phyloP scores from a whole-genome alignment of 768 basidiomycete species.

The Tubosaeta sp. region DNA sequence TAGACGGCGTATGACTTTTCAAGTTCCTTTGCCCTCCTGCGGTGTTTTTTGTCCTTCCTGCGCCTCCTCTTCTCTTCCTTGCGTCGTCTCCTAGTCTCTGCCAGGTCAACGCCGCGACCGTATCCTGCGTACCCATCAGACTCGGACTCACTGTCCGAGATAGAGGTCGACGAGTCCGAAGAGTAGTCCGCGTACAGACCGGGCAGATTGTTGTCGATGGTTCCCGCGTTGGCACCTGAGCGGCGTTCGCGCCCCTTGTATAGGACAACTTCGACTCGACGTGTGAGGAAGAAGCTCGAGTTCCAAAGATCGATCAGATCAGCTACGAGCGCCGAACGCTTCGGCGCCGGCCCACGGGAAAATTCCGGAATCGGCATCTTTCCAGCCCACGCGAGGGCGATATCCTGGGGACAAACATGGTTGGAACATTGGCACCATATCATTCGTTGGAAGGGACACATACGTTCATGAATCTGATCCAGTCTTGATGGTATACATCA shows the following conservation, averaged over 20 bases:
- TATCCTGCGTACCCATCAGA: slow-evolving; percentile 42
- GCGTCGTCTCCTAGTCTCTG: slow-evolving; percentile 49
- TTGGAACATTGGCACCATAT: background rate
- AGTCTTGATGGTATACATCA: slow-evolving; percentile 75
- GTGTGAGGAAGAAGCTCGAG: slow-evolving; percentile 63
- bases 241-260: slow-evolving; percentile 77
- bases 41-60: slow-evolving; percentile 60
- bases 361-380: slow-evolving; percentile 61
- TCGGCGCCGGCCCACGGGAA: slow-evolving; percentile 46
- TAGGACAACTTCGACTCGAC: slow-evolving; percentile 76
- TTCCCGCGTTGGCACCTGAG: slow-evolving; percentile 57
- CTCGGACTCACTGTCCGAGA: slow-evolving; percentile 42
- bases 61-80: slow-evolving; percentile 58
- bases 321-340: slow-evolving; percentile 55
- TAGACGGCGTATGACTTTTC: slow-evolving; percentile 65
- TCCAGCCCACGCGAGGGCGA: slow-evolving; percentile 74
- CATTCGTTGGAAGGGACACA: slow-evolving; percentile 25
- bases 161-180: slow-evolving; percentile 37
- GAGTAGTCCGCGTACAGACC: slow-evolving; percentile 40
- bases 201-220: slow-evolving; percentile 52
- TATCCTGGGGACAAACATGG: slow-evolving; percentile 45
- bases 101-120: slow-evolving; percentile 41
- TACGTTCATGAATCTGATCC: slow-evolving; percentile 76
- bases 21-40: slow-evolving; percentile 53
- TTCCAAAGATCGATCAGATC: slow-evolving; percentile 83